Conservation (phyloP, 441 rosid genomes). For the Breynia disticha region DNA sequence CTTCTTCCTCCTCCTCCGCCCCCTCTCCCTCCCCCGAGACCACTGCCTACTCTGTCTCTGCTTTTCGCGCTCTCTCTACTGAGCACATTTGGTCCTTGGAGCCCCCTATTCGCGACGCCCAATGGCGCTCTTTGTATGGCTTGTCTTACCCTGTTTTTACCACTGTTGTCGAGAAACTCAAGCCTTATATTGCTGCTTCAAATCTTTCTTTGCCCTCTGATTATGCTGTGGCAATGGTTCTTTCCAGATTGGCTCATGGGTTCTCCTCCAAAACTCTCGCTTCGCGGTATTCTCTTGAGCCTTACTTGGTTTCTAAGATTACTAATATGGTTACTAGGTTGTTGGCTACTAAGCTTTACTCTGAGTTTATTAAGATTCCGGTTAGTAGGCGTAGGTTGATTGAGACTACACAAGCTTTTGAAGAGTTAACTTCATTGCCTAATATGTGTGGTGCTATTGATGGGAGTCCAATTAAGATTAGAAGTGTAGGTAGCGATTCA, state of each 20-base stretch:
- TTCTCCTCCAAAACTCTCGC: constrained; percentile 64
- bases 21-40: constrained; percentile 28
- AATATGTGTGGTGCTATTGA: constrained; percentile 89
- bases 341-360: constrained; percentile 81
- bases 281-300: constrained; percentile 71
- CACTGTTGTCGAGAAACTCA: constrained; percentile 79
- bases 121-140: constrained; percentile 80
- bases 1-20: constrained; percentile 12
- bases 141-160: constrained; percentile 80
- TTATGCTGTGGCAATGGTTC: constrained; percentile 93
- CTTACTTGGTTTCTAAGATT: constrained; percentile 81
- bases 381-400: constrained; percentile 64
- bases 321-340: constrained; percentile 93
- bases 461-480: constrained; percentile 63
- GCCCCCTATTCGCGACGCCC: constrained; percentile 70
- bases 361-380: constrained; percentile 84
- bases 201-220: constrained; percentile 88
- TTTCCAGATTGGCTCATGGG: constrained; percentile 76
- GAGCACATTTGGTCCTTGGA: constrained; percentile 83
- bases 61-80: constrained; percentile 77
- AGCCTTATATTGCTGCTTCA: constrained; percentile 78
- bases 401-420: constrained; percentile 82
- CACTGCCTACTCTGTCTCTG: constrained; percentile 59
- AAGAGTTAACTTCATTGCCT: constrained; percentile 76
- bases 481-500: constrained; percentile 22